Evolutionary conservation across 2,329 filamentous ascomycete genomes (phyloP), one percentile per base, ranked within the genome.

Genomic region (Ophiostoma novo-ulmi): DNA sequence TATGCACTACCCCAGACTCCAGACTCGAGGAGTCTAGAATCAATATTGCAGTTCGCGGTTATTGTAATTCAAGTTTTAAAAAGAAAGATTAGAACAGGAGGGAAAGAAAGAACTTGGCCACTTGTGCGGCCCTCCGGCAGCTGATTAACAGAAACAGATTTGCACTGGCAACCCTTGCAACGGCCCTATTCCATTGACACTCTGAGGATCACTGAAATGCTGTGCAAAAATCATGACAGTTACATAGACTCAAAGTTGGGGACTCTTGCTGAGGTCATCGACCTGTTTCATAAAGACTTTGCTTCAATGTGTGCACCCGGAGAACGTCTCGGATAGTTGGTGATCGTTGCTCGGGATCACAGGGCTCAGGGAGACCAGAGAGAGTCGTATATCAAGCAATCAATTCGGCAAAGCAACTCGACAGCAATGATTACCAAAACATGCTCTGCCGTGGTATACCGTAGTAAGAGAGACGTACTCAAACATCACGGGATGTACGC

Each of bases 101-200:
- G 44, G 17, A 52, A 17, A 52, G 31, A 31, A 48, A 8, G 17
- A 20, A 13, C 26, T 63, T 26, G 58, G 58, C 58, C 58, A 63
- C 8, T 52, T 63, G 58, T 63, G 58, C 58, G 58, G 58, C 58
- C 26, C 31, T 31, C 22, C 58, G 26, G 58, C 58, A 26, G 58
- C 44, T n/a, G 44, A 48, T 48, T 48, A 6, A 48, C 44, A 48
- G 44, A 48, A 14, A 44, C 14, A 13, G 5, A 44, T 48, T 48
- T n/a, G 44, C 44, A 48, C 5, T 48, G 44, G 44, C 38, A 39
- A 44, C 44, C 44, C 44, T 48, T 48, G 44, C 44, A 2, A 20
- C 20, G 44, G 44, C 44, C 44, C 44, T 20, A 20, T 48, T 48
- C 20, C 44, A n/a, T 1, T 17, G 17, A 7, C 44, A 48, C 44